These are phyloP conservation scores for Collybia sordida DNA, from an alignment of 768 basidiomycete genomes.

Conservation along the genomic window DNA sequence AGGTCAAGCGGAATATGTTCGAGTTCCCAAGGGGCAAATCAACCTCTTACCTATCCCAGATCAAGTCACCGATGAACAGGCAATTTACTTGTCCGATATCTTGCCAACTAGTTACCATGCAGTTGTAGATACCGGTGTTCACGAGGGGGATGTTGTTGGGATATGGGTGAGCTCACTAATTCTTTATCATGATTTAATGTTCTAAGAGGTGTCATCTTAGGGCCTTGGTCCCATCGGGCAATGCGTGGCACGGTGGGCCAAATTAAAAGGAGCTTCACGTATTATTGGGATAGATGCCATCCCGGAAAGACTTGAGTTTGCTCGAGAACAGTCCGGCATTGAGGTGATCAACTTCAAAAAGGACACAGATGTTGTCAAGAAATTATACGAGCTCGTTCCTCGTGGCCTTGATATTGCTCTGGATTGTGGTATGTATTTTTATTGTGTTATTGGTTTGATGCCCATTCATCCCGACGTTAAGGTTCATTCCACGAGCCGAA, in stretches of 20 bases:
- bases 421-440: constrained; percentile 40
- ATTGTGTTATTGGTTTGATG: neutral
- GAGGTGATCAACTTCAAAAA: constrained; percentile 61
- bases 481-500: constrained; percentile 75
- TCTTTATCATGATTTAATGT: neutral
- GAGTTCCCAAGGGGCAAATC: constrained; percentile 69
- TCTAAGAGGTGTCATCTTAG: constrained; percentile 21
- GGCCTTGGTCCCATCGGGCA: constrained; percentile 69
- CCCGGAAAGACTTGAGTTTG: constrained; percentile 43
- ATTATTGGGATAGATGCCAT: constrained; percentile 73
- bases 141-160: constrained; percentile 67
- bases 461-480: constrained; percentile 4
- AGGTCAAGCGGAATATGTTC: constrained; percentile 75
- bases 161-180: constrained; percentile 52
- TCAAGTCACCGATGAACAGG: constrained; percentile 60
- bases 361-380: constrained; percentile 47
- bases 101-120: constrained; percentile 74
- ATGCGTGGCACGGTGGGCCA: constrained; percentile 58
- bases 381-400: constrained; percentile 58
- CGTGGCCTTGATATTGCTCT: constrained; percentile 65
- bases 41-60: constrained; percentile 74
- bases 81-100: constrained; percentile 57
- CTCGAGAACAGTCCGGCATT: constrained; percentile 44
- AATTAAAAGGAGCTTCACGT: constrained; percentile 66
- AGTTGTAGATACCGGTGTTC: constrained; percentile 73